Percentiles rank a stretch among this genome's conserved stretches.
phyloP scores from a whole-genome alignment of 495 filamentous ascomycete genomes.

The Pseudevernia furfuracea region DNA sequence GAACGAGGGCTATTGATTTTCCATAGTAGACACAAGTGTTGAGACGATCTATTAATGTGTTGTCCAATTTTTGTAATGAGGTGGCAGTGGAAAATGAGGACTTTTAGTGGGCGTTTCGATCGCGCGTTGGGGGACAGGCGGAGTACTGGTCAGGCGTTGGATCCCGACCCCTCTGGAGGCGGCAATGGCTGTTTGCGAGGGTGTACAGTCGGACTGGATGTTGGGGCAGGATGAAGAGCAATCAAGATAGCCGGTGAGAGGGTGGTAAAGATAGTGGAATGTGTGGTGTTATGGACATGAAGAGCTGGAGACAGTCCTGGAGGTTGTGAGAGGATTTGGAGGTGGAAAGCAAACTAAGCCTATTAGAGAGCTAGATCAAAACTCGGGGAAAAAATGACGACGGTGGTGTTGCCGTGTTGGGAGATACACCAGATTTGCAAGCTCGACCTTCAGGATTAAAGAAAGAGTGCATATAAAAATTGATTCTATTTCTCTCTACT shows the following conservation, averaged over 20 bases:
- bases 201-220: background rate
- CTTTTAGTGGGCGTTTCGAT: constrained; percentile 20
- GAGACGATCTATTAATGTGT: background rate
- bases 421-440: background rate
- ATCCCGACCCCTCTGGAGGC: background rate
- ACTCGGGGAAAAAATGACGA: constrained; percentile 18
- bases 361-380: background rate
- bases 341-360: background rate
- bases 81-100: constrained; percentile 2
- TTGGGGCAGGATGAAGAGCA: background rate
- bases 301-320: background rate
- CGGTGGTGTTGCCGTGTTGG: background rate
- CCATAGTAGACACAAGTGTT: background rate
- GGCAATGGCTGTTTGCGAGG: constrained; percentile 12
- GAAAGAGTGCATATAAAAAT: no score
- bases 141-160: constrained; percentile 14
- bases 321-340: constrained; percentile 14
- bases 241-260: background rate
- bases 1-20: constrained; percentile 10
- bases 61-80: background rate
- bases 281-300: background rate
- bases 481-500: no score
- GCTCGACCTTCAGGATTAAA: no score
- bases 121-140: constrained; percentile 24
- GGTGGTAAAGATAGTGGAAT: background rate